Percentiles rank a stretch among this genome's conserved stretches.
phyloP scores from a whole-genome alignment of 768 basidiomycete species.

The Russula ochroleuca region DNA sequence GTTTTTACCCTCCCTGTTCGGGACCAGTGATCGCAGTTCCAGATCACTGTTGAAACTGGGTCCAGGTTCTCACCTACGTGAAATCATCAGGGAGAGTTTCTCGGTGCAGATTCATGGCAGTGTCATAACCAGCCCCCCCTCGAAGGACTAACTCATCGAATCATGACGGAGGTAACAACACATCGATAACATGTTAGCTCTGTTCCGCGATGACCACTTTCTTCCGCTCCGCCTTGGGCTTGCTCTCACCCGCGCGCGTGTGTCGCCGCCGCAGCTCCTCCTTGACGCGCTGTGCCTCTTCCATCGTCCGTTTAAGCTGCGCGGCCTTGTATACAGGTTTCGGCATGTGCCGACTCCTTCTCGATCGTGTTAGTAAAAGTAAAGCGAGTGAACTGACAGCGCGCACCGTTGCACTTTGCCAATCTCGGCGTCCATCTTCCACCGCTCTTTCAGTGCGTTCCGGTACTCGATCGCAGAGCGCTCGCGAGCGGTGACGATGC shows the following conservation, averaged over 20 bases:
- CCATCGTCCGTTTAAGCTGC: slow-evolving; percentile 88
- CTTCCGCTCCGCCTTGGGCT: slow-evolving; percentile 89
- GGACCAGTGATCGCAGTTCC: neutral
- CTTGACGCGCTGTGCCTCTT: slow-evolving; percentile 84
- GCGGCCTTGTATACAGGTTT: slow-evolving; percentile 86
- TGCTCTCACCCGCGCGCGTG: slow-evolving; percentile 76
- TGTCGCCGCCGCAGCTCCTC: slow-evolving; percentile 91
- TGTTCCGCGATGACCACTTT: slow-evolving; percentile 83
- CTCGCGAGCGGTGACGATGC: slow-evolving; percentile 85
- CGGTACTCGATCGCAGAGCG: slow-evolving; percentile 91
- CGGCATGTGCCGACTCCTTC: slow-evolving; percentile 76
- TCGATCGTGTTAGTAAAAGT: slow-evolving; percentile 5
- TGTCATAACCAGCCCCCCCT: neutral
- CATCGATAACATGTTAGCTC: slow-evolving; percentile 37
- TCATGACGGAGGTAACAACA: neutral
- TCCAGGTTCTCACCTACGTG: no score
- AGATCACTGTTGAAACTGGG: neutral
- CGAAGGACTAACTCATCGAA: no score
- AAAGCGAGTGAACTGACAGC: neutral
- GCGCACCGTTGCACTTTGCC: slow-evolving; percentile 74
- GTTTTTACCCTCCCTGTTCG: no score
- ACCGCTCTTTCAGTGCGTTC: slow-evolving; percentile 78
- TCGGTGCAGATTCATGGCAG: neutral
- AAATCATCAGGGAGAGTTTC: no score
- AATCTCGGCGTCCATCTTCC: slow-evolving; percentile 82